Base-by-base conservation (phyloP, 371 early-diverging fungal genomes). In the Mucor circinelloides region DNA sequence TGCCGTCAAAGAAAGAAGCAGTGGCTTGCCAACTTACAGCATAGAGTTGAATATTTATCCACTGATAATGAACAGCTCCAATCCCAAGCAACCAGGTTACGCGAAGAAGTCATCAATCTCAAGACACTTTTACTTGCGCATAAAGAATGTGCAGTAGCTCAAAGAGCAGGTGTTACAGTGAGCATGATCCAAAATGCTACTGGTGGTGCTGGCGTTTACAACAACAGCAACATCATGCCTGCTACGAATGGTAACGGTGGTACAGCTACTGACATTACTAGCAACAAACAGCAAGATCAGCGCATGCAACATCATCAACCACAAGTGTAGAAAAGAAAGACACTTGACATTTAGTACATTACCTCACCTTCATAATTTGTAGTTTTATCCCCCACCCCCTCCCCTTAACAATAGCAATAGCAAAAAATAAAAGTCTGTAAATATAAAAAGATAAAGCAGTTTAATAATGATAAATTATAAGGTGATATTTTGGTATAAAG, bases 1-100 rank as follows among this genome's bases (percentile, higher is more conserved):
- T 95, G 95, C 70, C 87, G 95, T 31, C 94, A 93, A 74, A 90
- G 94, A 69, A 95, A 95, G 77, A 94, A 94, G 76, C 90, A 92
- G 67, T 93, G 92, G 90, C 79, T 94, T 25, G 83, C 85, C 55
- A 86, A 90, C 36, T 80, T 95, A 60, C 94, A 95, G 62, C 78
- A 78, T 36, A 90, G 89, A 48, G 91, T 94, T 7, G 94, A 93
- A 60, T 85, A 75, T 52, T 72, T 93, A 63, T 75, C 89, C 0
- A 72, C 68, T 3, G 93, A 94, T 58, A 94, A 94, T 68, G 93
- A 92, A 68, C 82, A 82, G 30, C 71, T 94, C 36, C 87, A 89
- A 57, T 68, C 72, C 7, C 91, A 94, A 65, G 85, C 90, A 0
- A 79, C 83, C n/a, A 71, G 79, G 9, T 67, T 93, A 54, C 81